Evolutionary conservation across 257 asterid species (phyloP), one percentile per base, ranked within the genome.

Genomic region (Gardenia jasminoides): DNA sequence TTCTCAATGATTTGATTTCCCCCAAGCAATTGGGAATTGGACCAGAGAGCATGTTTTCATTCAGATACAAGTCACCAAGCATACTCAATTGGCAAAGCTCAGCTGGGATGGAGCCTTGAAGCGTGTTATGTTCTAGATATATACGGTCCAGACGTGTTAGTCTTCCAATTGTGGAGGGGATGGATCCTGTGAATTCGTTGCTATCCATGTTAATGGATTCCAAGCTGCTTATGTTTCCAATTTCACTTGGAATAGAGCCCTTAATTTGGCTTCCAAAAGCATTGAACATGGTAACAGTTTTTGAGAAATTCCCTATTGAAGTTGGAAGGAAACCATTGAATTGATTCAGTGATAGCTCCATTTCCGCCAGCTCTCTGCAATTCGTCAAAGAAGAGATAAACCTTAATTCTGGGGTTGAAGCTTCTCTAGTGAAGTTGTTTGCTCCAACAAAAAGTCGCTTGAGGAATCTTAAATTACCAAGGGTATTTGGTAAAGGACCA

Each of bases 21-120:
- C 92, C 94, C 44, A 91, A 79, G 83, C 94, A 91, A n/a, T 76
- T 79, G 36, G 94, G 94, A 54, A 91, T 87, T 1, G 87, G 39
- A 16, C 97, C 94, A 30, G 59, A 17, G 41, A 91, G 76, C 75
- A 9, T 73, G 67, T 91, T 90, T 33, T 83, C 43, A 73, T 82
- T 84, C 67, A 85, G 36, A 64, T 83, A 82, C 44, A 91, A 58
- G 70, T 80, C 87, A 44, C 91, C 94, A 47, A 91, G 85, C 36
- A 68, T 80, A 26, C 46, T 36, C n/a, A 88, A 36, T 44, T 82
- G 72, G 79, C 94, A 91, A 79, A 91, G 82, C 17, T 82, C 80
- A 15, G 28, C 24, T 6, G 92, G 93, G 72, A 91, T 84, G 48
- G 43, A 1, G 10, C 94, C 97, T 43, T 81, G 78, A 19, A 91